Conservation (phyloP, 2,329 filamentous ascomycete species). For the Beauveria sp. region DNA sequence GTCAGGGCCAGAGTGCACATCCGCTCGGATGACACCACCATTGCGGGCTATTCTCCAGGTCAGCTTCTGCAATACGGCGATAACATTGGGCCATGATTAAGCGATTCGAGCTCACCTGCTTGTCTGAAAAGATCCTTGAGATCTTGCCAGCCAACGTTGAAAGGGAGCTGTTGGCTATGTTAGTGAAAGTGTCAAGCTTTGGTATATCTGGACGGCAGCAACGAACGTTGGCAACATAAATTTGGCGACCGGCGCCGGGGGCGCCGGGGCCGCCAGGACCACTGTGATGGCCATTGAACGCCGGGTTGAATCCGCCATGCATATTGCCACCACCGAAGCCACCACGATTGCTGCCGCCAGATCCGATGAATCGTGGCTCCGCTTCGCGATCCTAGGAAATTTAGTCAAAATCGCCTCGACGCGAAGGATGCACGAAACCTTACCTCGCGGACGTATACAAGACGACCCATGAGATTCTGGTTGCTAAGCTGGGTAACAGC, state of each 20-base stretch:
- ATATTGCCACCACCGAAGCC: conserved; percentile 35
- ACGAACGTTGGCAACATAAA: conserved; percentile 98
- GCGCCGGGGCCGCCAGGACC: conserved; percentile 37
- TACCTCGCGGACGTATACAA: conserved; percentile 98
- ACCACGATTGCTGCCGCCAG: conserved; percentile 54
- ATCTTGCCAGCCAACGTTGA: conserved; percentile 97
- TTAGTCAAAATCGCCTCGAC: conserved; percentile 9
- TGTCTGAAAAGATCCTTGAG: conserved; percentile 97
- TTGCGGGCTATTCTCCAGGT: conserved; percentile 37
- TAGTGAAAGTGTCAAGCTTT: conserved; percentile 9
- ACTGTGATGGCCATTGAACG: conserved; percentile 37
- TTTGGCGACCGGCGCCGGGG: conserved; percentile 69
- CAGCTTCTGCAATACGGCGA: background rate
- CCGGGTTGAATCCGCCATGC: conserved; percentile 49
- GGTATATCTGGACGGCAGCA: conserved; percentile 17
- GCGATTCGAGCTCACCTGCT: conserved; percentile 64
- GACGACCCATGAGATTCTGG: conserved; percentile 95
- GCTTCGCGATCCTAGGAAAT: conserved; percentile 79
- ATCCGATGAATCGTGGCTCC: conserved; percentile 88
- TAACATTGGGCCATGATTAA: background rate
- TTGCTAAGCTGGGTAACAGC: conserved; percentile 98
- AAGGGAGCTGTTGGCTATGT: conserved; percentile 64
- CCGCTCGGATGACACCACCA: conserved; percentile 83
- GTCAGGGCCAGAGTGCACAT: conserved; percentile 87
- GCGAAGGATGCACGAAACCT: background rate